Evolutionary conservation across 805 yeast genomes (phyloP), one percentile per base, ranked within the genome.

Genomic region (Pichia kluyveri): DNA sequence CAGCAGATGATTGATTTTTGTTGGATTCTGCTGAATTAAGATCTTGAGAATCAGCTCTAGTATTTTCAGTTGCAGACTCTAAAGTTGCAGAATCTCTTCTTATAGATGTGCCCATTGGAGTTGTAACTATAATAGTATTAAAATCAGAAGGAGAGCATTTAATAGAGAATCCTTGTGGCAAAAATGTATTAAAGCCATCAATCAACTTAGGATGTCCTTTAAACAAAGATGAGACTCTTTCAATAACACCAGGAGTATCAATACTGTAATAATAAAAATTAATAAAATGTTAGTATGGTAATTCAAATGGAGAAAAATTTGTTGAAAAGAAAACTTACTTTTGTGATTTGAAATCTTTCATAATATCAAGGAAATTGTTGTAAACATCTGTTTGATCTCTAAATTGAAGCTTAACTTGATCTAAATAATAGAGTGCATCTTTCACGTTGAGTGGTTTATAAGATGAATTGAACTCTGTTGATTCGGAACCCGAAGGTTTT

Each of bases 311-410:
- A 12, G 41, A 40, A 14, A 27, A 38, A 36, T n/a, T n/a, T n/a
- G n/a, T n/a, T n/a, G n/a, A n/a, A n/a, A n/a, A n/a, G n/a, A 12
- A 54, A 45, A 71, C 79, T 52, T 66, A 75, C 80, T 80, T 80
- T 69, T 91, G 97, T 46, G 95, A 83, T 71, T 95, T 95, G 71
- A 93, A 95, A 63, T 95, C 99, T 70, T 95, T 95, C 99, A 93
- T 93, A 54, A 93, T 91, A 63, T 93, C 99, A 60, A 93, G 74
- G 60, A 95, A 93, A 65, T 86, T 89, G 66, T 93, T 93, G 72
- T 93, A 93, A 40, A 93, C 96, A 59, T 90, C 97, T 0, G 98
- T 95, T 68, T 91, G 95, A 55, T 82, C 77, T 65, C 79, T 84
- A 67, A 93, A 93, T 64, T 90, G 97, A 43, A 83, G 77, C 67